Evolutionary conservation across 352 stramenopile genomes (phyloP).

Genomic region (Lagenidium giganteum): DNA sequence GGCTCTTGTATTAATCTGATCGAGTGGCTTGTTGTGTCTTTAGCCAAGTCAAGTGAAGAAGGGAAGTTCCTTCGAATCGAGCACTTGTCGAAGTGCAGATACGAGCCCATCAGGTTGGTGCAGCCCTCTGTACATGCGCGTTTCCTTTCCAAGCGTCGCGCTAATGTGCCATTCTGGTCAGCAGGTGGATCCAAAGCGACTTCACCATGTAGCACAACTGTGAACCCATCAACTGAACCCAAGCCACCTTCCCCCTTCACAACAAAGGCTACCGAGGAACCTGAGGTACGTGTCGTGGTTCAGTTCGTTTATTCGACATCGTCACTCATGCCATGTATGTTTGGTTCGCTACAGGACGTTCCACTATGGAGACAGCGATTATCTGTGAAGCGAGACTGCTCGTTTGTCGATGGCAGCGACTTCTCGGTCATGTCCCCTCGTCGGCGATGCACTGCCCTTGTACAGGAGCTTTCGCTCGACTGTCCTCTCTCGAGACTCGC

Average conservation of each 20-base stretch:
- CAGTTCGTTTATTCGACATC: too few relatives aligned
- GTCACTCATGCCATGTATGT: not conserved
- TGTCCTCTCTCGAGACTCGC: conserved; percentile 34
- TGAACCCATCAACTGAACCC: not conserved
- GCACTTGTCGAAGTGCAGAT: too few relatives aligned
- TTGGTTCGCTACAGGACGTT: not conserved
- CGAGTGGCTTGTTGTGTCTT: too few relatives aligned
- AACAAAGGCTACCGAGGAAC: too few relatives aligned
- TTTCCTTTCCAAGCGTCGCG: too few relatives aligned
- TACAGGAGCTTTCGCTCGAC: conserved; percentile 32
- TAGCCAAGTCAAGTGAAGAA: too few relatives aligned
- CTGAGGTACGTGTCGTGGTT: too few relatives aligned
- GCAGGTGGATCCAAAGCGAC: not conserved
- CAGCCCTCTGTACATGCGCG: not conserved
- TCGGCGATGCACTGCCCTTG: not conserved
- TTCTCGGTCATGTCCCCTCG: conserved; percentile 7
- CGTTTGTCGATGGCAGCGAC: conserved; percentile 38
- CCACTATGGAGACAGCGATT: conserved; percentile 36
- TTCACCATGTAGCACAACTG: not conserved
- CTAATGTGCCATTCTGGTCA: too few relatives aligned
- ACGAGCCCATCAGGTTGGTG: too few relatives aligned
- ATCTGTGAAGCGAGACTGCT: conserved; percentile 58
- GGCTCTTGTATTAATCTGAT: not conserved
- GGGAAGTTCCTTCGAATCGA: too few relatives aligned
- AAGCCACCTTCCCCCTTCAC: not conserved